These are phyloP conservation scores for Globisporangium middletonii DNA, from an alignment of 352 stramenopile genomes.

Conservation along the genomic window DNA sequence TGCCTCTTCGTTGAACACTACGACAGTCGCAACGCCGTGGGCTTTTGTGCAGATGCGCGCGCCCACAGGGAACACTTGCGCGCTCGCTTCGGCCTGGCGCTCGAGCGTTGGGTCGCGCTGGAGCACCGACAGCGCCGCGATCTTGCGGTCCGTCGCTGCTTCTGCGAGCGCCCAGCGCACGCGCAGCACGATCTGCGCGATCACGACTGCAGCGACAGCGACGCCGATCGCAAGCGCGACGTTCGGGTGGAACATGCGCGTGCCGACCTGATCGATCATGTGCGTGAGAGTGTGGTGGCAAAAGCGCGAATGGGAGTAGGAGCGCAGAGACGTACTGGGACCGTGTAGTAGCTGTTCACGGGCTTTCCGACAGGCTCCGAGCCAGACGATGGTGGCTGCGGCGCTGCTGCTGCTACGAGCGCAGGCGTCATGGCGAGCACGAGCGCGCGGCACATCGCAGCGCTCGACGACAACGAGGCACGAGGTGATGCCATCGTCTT, in stretches of 20 bases:
- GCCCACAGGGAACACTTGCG: slow-evolving; percentile 19
- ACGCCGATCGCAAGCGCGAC: slow-evolving; percentile 6
- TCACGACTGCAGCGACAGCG: slow-evolving; percentile 15
- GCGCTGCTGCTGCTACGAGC: too few species aligned
- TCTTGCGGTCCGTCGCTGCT: not conserved
- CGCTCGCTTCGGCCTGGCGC: slow-evolving; percentile 12
- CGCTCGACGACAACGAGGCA: too few species aligned
- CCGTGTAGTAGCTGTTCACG: too few species aligned
- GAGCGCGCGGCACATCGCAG: too few species aligned
- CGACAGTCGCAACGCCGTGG: slow-evolving; percentile 13
- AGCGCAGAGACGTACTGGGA: too few species aligned
- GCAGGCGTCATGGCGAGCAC: too few species aligned
- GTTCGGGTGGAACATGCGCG: not conserved
- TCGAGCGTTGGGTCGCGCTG: slow-evolving; percentile 28
- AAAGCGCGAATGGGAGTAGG: not conserved
- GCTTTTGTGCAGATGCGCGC: slow-evolving; percentile 17
- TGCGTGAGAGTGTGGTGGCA: not conserved
- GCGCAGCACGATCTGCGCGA: slow-evolving; percentile 9
- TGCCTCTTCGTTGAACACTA: slow-evolving; percentile 15
- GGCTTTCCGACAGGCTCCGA: too few species aligned
- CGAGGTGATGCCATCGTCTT: too few species aligned
- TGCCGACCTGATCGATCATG: not conserved
- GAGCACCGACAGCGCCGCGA: slow-evolving; percentile 18
- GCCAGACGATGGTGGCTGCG: too few species aligned
- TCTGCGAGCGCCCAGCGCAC: not conserved